Conservation (phyloP, 768 basidiomycete species). For the Gymnopilus dilepis region DNA sequence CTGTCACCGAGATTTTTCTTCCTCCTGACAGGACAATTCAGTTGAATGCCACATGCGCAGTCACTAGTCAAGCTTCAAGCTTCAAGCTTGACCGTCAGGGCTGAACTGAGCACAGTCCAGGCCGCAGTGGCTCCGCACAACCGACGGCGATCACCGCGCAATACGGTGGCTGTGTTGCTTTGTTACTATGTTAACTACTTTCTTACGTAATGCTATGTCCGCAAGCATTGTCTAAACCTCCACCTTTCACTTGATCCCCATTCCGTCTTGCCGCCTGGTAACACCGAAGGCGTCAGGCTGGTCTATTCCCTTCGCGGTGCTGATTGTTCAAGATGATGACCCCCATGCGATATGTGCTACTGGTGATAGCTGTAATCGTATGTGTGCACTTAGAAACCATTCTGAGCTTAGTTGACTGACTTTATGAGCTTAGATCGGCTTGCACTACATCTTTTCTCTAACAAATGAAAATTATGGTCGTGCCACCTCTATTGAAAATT, state of each 20-base stretch:
- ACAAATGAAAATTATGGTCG: slow-evolving; percentile 68
- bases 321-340: slow-evolving; percentile 51
- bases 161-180: not conserved
- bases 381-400: slow-evolving; percentile 21
- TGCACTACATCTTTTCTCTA: slow-evolving; percentile 71
- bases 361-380: slow-evolving; percentile 54
- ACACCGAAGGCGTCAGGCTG: not conserved
- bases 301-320: not conserved
- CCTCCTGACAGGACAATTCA: too few relatives aligned
- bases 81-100: too few relatives aligned
- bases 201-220: not conserved
- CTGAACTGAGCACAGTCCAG: too few relatives aligned
- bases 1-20: too few relatives aligned
- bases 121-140: not conserved
- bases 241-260: not conserved
- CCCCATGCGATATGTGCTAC: slow-evolving; percentile 57
- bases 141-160: too few relatives aligned
- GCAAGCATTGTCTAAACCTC: not conserved
- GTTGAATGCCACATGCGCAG: too few relatives aligned
- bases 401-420: not conserved
- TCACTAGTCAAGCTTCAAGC: too few relatives aligned
- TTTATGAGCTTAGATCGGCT: slow-evolving; percentile 42
- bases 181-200: not conserved
- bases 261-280: slow-evolving; percentile 2
- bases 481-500: slow-evolving; percentile 55